Evolutionary conservation across 83 land plant genomes (phyloP), one percentile per base, ranked within the genome.

Genomic region (Thuja plicata): DNA sequence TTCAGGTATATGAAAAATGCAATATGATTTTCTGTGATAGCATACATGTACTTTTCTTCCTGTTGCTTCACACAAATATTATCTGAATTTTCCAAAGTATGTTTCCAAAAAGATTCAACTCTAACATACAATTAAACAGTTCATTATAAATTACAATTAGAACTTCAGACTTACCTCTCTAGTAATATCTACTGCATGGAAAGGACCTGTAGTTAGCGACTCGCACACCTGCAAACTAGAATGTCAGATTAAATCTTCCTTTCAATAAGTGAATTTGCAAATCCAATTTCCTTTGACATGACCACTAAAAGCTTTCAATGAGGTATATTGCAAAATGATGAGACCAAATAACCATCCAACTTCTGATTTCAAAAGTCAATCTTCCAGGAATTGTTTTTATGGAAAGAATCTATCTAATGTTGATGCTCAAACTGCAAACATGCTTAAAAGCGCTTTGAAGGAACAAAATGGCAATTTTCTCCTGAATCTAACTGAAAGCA

Each of bases 161-260:
- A 66, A 6, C 27, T 86, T 86, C 70, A 86, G 34, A 55, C 74
- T 15, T 88, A 97, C 99, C 99, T 97, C 97, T 86, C 98, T 96
- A 62, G 99, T 93, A 87, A 96, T 91, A 87, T 95, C 96, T 82
- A 93, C 88, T 30, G 97, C 99, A 93, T 97, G 98, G 50, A 84
- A 94, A 73, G 99, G 99, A 81, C 99, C 98, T 38, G 97, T 92
- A 43, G 99, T 97, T 60, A 95, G 84, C 10, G 88, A 88, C 83
- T 92, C 92, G 35, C 74, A 55, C 46, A 92, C 84, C 93, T 92
- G 90, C 19, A 83, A 84, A 46, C 57, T 1, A 19, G 40, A 88
- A 46, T 37, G 11, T 43, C 35, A 87, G 34, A 62, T 74, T 46
- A 87, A 46, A n/a, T 27, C 11, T 45, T 34, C 30, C 37, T 24